Evolutionary conservation across 192 early-diverging fungal species (phyloP).

Genomic region (Linnemannia schmuckeri): DNA sequence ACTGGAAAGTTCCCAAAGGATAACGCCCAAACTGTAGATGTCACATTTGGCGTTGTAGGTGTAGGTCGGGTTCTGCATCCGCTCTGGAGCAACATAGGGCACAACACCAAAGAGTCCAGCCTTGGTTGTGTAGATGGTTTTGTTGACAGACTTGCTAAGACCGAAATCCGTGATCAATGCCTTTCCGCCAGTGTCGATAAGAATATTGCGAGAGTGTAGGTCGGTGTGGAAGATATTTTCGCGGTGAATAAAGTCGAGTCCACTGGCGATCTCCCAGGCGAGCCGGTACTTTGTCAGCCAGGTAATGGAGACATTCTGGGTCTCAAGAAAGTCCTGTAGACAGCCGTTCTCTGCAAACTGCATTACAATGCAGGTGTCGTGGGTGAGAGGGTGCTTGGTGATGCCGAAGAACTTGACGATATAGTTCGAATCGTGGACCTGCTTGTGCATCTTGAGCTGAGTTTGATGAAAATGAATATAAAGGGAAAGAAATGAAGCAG

Average conservation of each 20-base stretch:
- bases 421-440: conserved; percentile 59
- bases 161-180: conserved; percentile 61
- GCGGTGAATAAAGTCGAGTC: conserved; percentile 58
- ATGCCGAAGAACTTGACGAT: conserved; percentile 61
- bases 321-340: conserved; percentile 58
- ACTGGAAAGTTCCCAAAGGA: conserved; percentile 60
- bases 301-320: conserved; percentile 46
- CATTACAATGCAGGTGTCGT: conserved; percentile 60
- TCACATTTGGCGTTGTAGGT: conserved; percentile 60
- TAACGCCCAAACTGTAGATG: conserved; percentile 59
- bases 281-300: conserved; percentile 55
- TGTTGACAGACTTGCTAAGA: conserved; percentile 52
- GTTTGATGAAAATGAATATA: not conserved
- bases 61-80: conserved; percentile 57
- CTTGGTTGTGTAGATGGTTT: conserved; percentile 52
- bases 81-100: conserved; percentile 58
- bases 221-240: conserved; percentile 60
- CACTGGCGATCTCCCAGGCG: conserved; percentile 56
- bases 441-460: conserved; percentile 59
- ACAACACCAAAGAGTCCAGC: conserved; percentile 58
- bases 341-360: conserved; percentile 58
- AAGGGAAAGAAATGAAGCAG: not conserved
- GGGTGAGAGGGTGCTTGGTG: conserved; percentile 56
- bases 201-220: conserved; percentile 55
- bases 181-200: conserved; percentile 57